These are phyloP conservation scores for Trifolium fragiferum DNA, from an alignment of 306 rosid genomes.

Conservation along the genomic window DNA sequence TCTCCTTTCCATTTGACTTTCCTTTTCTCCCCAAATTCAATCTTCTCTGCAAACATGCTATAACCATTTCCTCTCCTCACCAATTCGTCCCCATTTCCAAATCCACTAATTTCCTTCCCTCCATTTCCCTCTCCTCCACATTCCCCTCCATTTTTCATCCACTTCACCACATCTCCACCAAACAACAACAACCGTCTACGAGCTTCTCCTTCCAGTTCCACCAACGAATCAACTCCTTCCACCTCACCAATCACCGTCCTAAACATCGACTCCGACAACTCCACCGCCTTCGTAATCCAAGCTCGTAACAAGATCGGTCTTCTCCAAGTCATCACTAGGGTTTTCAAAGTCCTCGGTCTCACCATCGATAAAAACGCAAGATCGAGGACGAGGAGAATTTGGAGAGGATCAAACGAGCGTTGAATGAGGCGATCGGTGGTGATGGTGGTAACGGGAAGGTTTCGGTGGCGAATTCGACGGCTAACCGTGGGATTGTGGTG, in stretches of 20 bases:
- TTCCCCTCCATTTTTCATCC: slow-evolving; percentile 23
- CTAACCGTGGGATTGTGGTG: slow-evolving; percentile 56
- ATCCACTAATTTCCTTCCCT: slow-evolving; percentile 24
- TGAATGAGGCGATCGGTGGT: slow-evolving; percentile 60
- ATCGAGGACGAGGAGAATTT: slow-evolving; percentile 57
- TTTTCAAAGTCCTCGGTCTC: slow-evolving; percentile 74
- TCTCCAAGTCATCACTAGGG: slow-evolving; percentile 68
- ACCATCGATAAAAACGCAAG: slow-evolving; percentile 63
- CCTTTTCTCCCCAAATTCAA: not conserved
- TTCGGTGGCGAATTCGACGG: slow-evolving; percentile 35
- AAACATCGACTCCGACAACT: slow-evolving; percentile 42
- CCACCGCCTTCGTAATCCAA: slow-evolving; percentile 65
- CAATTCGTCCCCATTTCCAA: slow-evolving; percentile 33
- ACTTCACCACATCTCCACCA: slow-evolving; percentile 23
- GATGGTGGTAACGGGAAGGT: too few species aligned
- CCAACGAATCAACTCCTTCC: slow-evolving; percentile 42
- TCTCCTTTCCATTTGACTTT: not conserved
- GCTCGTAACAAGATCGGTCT: slow-evolving; percentile 72
- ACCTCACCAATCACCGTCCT: slow-evolving; percentile 52
- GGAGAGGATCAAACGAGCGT: slow-evolving; percentile 64
- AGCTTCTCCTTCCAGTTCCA: slow-evolving; percentile 31
- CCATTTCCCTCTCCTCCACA: slow-evolving; percentile 34
- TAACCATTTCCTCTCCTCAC: slow-evolving; percentile 45
- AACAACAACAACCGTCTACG: slow-evolving; percentile 9
- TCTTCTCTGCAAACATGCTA: slow-evolving; percentile 48